Percentiles rank a stretch among this genome's conserved stretches.
phyloP scores from a whole-genome alignment of 2,329 filamentous ascomycete species.

The Fusarium pseudograminearum region DNA sequence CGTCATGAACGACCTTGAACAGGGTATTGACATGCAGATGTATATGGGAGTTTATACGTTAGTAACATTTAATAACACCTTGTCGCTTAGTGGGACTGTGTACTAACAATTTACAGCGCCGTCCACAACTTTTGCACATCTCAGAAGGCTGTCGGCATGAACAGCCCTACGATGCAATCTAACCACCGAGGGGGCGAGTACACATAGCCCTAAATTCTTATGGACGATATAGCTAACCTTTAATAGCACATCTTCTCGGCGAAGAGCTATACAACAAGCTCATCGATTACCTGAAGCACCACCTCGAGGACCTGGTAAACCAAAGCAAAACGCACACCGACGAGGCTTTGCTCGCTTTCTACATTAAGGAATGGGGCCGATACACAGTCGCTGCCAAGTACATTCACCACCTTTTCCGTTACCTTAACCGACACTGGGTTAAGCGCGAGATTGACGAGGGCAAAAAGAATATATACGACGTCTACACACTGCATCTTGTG shows the following conservation, averaged over 20 bases:
- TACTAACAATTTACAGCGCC: slow-evolving; percentile 68
- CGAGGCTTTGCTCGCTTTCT: slow-evolving; percentile 90
- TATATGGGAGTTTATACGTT: slow-evolving; percentile 98
- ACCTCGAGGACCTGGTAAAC: slow-evolving; percentile 77
- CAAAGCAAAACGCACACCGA: slow-evolving; percentile 85
- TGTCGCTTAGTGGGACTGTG: not conserved
- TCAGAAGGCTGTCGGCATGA: slow-evolving; percentile 85
- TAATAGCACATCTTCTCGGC: slow-evolving; percentile 86
- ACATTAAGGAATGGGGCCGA: slow-evolving; percentile 95
- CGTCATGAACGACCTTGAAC: slow-evolving; percentile 92
- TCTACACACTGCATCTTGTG: slow-evolving; percentile 95
- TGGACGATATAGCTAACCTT: slow-evolving; percentile 26
- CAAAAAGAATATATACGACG: slow-evolving; percentile 97
- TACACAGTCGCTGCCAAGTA: slow-evolving; percentile 97
- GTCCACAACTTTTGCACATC: slow-evolving; percentile 99
- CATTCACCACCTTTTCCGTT: slow-evolving; percentile 96
- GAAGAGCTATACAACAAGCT: slow-evolving; percentile 96
- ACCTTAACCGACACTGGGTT: slow-evolving; percentile 98
- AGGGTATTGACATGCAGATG: slow-evolving; percentile 93
- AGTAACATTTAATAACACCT: slow-evolving; percentile 21
- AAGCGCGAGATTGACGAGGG: slow-evolving; percentile 99
- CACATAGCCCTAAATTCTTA: not conserved
- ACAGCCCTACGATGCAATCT: slow-evolving; percentile 55
- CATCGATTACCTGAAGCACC: slow-evolving; percentile 83
- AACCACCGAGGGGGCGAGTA: slow-evolving; percentile 71